Evolutionary conservation across 306 rosid species (phyloP).

Genomic region (Lathyrus tuberosus): DNA sequence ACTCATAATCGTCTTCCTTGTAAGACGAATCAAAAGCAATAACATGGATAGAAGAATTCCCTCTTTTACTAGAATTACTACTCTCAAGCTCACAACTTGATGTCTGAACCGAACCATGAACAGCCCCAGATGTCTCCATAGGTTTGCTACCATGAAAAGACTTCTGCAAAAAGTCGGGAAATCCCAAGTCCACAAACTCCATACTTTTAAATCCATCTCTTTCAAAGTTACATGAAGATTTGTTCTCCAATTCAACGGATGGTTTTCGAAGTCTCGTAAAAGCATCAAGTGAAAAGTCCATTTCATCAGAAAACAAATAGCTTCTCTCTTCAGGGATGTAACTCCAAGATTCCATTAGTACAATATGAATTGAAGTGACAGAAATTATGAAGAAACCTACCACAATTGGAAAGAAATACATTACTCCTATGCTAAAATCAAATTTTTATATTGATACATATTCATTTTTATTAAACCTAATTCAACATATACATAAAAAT

Average conservation of each 20-base stretch:
- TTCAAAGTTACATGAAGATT: slow-evolving; percentile 46
- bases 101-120: background rate
- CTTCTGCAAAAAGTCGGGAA: slow-evolving; percentile 53
- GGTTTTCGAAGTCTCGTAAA: slow-evolving; percentile 53
- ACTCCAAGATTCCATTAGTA: slow-evolving; percentile 77
- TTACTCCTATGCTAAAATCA: slow-evolving; percentile 40
- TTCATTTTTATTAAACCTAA: slow-evolving; percentile 19
- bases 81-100: slow-evolving; percentile 50
- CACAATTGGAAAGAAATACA: slow-evolving; percentile 37
- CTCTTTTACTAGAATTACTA: slow-evolving; percentile 44
- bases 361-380: slow-evolving; percentile 36
- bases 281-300: slow-evolving; percentile 63
- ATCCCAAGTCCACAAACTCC: slow-evolving; percentile 62
- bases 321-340: slow-evolving; percentile 60
- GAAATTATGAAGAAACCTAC: slow-evolving; percentile 43
- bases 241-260: slow-evolving; percentile 61
- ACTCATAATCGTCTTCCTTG: slow-evolving; percentile 60
- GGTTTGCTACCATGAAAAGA: slow-evolving; percentile 46
- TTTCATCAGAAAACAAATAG: slow-evolving; percentile 60
- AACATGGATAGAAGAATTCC: slow-evolving; percentile 55
- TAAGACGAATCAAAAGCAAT: slow-evolving; percentile 55
- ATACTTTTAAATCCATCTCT: slow-evolving; percentile 52
- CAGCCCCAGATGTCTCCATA: slow-evolving; percentile 38
- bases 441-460: background rate
- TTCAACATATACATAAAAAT: slow-evolving; percentile 19